Conservation (phyloP, 1,284 basidiomycete species). For the Ustilago sp. region DNA sequence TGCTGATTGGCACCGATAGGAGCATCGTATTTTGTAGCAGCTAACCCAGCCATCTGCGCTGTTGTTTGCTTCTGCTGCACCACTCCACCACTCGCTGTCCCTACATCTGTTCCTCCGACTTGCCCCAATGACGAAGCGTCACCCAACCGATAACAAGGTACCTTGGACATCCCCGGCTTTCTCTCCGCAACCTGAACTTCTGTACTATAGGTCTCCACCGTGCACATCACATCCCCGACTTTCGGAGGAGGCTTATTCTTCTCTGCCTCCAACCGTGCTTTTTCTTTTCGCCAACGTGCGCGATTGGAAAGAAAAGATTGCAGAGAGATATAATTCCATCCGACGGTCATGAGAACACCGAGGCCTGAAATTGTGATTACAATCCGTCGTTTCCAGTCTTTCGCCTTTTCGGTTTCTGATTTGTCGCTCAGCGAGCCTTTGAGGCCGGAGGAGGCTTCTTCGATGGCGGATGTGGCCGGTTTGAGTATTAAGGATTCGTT, state of each 20-base stretch:
- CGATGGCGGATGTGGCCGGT: background rate
- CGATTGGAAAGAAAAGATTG: slow-evolving; percentile 29
- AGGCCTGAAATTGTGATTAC: slow-evolving; percentile 14
- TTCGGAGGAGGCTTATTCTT: slow-evolving; percentile 20
- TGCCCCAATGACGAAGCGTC: background rate
- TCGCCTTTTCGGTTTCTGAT: background rate
- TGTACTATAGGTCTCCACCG: slow-evolving; percentile 28
- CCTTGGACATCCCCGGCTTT: slow-evolving; percentile 13
- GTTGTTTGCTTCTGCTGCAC: background rate
- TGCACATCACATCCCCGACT: slow-evolving; percentile 33
- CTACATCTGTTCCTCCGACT: background rate
- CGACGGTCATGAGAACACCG: slow-evolving; percentile 19
- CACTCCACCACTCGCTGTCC: background rate
- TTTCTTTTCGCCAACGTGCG: background rate
- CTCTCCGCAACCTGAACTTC: slow-evolving; percentile 29
- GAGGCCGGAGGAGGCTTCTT: background rate
- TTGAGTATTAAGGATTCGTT: background rate
- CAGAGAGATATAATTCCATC: slow-evolving; percentile 34
- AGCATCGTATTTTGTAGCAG: background rate
- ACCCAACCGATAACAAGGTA: slow-evolving; percentile 27
- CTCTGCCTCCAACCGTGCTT: slow-evolving; percentile 19
- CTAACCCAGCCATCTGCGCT: background rate
- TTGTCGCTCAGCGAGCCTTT: background rate
- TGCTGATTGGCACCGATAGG: background rate
- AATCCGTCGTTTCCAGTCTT: slow-evolving; percentile 39